Evolutionary conservation across 2,329 filamentous ascomycete species (phyloP).

Genomic region (Aspergillus tamarii): DNA sequence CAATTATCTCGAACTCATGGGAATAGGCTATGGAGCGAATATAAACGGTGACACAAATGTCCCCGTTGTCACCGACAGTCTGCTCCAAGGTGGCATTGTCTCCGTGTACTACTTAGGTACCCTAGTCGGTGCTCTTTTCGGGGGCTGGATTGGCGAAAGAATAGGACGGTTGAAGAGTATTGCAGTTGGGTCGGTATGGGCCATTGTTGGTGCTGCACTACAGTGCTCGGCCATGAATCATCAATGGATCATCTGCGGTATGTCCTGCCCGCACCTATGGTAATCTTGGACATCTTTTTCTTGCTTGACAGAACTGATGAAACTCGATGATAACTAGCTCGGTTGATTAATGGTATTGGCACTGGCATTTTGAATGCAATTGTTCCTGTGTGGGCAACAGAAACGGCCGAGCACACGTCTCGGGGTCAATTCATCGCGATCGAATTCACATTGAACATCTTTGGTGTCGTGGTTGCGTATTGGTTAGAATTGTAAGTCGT

Average conservation of each 20-base stretch:
- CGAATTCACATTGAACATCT: constrained; percentile 74
- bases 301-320: too few species aligned
- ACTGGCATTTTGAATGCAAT: constrained; percentile 73
- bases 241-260: constrained; percentile 70
- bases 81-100: constrained; percentile 68
- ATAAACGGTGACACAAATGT: constrained; percentile 43
- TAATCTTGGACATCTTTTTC: too few species aligned
- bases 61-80: constrained; percentile 60
- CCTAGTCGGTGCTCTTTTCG: constrained; percentile 64
- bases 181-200: constrained; percentile 61
- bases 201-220: constrained; percentile 62
- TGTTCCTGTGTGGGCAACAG: constrained; percentile 72
- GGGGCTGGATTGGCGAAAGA: constrained; percentile 66
- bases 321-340: constrained; percentile 40
- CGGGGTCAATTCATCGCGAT: constrained; percentile 71
- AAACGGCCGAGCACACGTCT: constrained; percentile 68
- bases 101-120: constrained; percentile 63
- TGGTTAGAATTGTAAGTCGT: constrained; percentile 57
- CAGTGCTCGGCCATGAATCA: constrained; percentile 69
- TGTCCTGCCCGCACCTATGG: constrained; percentile 24
- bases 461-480: constrained; percentile 67
- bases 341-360: constrained; percentile 67
- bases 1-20: constrained; percentile 67
- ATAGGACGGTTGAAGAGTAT: constrained; percentile 67
- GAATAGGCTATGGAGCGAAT: constrained; percentile 63